Percentiles rank a stretch among this genome's conserved stretches.
Evolutionary conservation across 2,329 filamentous ascomycete species (phyloP).

Genomic region (Colletotrichum spinosum): DNA sequence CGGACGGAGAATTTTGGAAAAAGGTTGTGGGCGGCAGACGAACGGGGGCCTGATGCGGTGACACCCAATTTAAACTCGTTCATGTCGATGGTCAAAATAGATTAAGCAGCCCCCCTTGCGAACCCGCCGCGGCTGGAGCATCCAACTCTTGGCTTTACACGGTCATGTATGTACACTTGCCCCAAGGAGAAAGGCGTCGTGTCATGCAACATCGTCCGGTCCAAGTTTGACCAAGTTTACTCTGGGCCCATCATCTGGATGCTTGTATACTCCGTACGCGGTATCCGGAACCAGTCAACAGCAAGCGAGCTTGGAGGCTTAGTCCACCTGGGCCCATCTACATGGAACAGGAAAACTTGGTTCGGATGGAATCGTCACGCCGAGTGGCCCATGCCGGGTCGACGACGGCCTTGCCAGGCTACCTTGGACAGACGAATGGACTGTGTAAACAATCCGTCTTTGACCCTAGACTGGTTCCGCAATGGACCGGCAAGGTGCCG

Average conservation of each 20-base stretch:
- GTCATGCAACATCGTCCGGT: constrained; percentile 11
- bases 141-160: constrained; percentile 13
- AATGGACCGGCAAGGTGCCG: not conserved
- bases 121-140: constrained; percentile 10
- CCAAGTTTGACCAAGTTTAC: not conserved
- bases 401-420: not conserved
- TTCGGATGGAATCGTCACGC: constrained; percentile 4
- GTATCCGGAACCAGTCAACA: not conserved
- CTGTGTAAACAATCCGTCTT: not conserved
- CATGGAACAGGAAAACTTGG: constrained; percentile 15
- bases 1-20: not conserved
- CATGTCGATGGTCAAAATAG: constrained; percentile 21
- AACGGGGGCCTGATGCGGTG: not conserved
- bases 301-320: not conserved
- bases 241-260: not conserved
- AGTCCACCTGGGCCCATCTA: constrained; percentile 9
- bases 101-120: constrained; percentile 9
- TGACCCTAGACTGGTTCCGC: not conserved
- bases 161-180: not conserved
- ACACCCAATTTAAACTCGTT: constrained; percentile 23
- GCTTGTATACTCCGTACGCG: not conserved
- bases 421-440: not conserved
- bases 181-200: constrained; percentile 1
- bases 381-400: constrained; percentile 3
- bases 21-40: not conserved